These are phyloP conservation scores for Conoideocrella luteorostrata DNA, from an alignment of 2,329 filamentous ascomycete genomes.

Conservation along the genomic window DNA sequence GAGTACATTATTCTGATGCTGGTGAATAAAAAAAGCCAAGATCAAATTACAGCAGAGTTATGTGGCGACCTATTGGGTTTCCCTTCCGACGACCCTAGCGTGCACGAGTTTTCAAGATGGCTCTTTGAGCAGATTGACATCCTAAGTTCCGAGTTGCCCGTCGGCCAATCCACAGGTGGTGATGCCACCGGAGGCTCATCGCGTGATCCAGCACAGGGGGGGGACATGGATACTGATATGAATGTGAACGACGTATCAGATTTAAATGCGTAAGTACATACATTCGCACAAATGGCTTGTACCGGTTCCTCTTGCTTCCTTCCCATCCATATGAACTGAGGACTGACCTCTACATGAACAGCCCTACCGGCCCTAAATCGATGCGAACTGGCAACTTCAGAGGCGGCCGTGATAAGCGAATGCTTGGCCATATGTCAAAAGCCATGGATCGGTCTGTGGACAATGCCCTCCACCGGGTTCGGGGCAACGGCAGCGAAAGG, in stretches of 20 bases:
- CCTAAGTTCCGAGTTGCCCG: slow-evolving; percentile 58
- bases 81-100: slow-evolving; percentile 73
- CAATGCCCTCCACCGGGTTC: slow-evolving; percentile 72
- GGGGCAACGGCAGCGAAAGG: slow-evolving; percentile 66
- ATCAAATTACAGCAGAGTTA: slow-evolving; percentile 82
- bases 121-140: slow-evolving; percentile 79
- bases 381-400: slow-evolving; percentile 70
- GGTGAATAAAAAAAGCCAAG: slow-evolving; percentile 86
- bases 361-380: slow-evolving; percentile 88
- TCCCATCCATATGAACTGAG: background rate
- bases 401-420: slow-evolving; percentile 65
- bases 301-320: too few species aligned
- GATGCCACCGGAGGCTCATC: slow-evolving; percentile 24
- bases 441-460: slow-evolving; percentile 74
- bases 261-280: slow-evolving; percentile 53
- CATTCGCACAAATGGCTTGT: too few species aligned
- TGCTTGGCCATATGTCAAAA: slow-evolving; percentile 80
- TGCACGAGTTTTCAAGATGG: slow-evolving; percentile 82
- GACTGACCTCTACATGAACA: slow-evolving; percentile 28
- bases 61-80: slow-evolving; percentile 80
- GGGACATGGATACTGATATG: slow-evolving; percentile 67
- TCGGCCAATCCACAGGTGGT: slow-evolving; percentile 28
- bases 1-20: slow-evolving; percentile 98
- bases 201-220: slow-evolving; percentile 27
- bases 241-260: slow-evolving; percentile 46